Percentiles rank a stretch among this genome's conserved stretches.
These are phyloP conservation scores for Phytomonas francai DNA, from an alignment of 208 protist genomes.

Conservation along the genomic window DNA sequence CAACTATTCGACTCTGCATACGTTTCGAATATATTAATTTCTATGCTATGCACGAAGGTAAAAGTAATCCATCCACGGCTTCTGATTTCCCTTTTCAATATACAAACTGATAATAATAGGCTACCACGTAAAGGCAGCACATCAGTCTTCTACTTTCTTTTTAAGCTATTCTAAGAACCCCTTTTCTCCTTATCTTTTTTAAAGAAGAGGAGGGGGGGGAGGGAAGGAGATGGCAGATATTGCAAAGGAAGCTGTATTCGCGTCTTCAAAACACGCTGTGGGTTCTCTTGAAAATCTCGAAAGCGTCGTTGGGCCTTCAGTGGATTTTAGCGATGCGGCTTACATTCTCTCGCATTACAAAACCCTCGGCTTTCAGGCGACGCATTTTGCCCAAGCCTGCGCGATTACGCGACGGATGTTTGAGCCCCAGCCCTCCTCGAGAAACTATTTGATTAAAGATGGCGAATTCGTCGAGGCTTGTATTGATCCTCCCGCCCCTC, in stretches of 20 bases:
- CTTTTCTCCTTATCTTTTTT: conserved; percentile 9
- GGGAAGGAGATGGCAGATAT: conserved; percentile 28
- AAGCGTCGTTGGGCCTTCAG: conserved; percentile 33
- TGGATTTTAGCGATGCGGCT: conserved; percentile 20
- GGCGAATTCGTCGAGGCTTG: conserved; percentile 42
- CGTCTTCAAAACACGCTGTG: conserved; percentile 21
- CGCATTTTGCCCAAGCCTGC: conserved; percentile 48
- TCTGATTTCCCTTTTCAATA: conserved; percentile 5
- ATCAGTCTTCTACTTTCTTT: too few species aligned
- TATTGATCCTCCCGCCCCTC: background rate
- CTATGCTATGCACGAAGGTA: too few species aligned
- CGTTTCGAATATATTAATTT: conserved; percentile 1
- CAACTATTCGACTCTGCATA: background rate
- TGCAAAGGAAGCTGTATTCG: conserved; percentile 42
- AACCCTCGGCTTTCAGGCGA: conserved; percentile 70
- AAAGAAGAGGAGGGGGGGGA: background rate
- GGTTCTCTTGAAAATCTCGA: conserved; percentile 17
- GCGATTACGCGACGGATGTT: conserved; percentile 50
- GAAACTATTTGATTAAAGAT: conserved; percentile 34
- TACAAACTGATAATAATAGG: conserved; percentile 6
- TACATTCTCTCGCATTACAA: conserved; percentile 27
- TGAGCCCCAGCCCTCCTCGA: conserved; percentile 35
- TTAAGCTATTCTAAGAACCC: background rate
- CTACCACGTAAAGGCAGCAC: background rate
- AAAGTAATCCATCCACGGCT: background rate